Percentiles rank a stretch among this genome's conserved stretches.
Evolutionary conservation across 768 basidiomycete genomes (phyloP).

Genomic region (Phallus indusiatus): DNA sequence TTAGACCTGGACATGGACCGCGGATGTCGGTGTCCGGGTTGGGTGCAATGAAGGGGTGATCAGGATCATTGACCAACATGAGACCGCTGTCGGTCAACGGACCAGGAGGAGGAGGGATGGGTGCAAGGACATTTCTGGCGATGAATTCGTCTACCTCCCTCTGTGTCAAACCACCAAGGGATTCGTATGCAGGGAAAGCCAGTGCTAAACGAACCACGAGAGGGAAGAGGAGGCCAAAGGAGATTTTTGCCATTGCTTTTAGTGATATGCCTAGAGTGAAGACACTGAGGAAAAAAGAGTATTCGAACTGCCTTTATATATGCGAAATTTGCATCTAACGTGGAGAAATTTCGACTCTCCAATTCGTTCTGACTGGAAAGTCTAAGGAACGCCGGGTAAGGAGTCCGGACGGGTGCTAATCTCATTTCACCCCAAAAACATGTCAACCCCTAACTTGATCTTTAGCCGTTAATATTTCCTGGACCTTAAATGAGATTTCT

Average conservation of each 20-base stretch:
- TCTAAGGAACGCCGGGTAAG: too few relatives aligned
- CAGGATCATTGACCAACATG: conserved; percentile 4
- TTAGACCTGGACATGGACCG: conserved; percentile 9
- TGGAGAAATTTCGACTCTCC: too few relatives aligned
- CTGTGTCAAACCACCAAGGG: conserved; percentile 2
- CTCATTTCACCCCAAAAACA: too few relatives aligned
- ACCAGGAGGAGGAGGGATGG: not conserved
- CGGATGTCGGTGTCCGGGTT: not conserved
- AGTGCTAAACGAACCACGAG: not conserved
- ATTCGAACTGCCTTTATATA: too few relatives aligned
- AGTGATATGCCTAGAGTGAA: not conserved
- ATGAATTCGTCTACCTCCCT: conserved; percentile 2
- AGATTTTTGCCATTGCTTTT: not conserved
- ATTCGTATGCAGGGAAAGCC: not conserved
- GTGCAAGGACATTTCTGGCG: not conserved
- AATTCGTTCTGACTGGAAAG: too few relatives aligned
- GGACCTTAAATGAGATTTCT: too few relatives aligned
- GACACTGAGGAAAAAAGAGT: not conserved
- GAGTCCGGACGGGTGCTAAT: too few relatives aligned
- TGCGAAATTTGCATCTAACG: too few relatives aligned
- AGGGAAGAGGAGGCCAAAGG: not conserved
- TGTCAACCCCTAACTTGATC: too few relatives aligned
- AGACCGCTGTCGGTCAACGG: not conserved
- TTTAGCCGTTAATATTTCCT: too few relatives aligned
- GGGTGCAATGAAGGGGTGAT: conserved; percentile 1